Evolutionary conservation across 768 basidiomycete genomes (phyloP), one percentile per base, ranked within the genome.

Genomic region (Dentipellis sp.): DNA sequence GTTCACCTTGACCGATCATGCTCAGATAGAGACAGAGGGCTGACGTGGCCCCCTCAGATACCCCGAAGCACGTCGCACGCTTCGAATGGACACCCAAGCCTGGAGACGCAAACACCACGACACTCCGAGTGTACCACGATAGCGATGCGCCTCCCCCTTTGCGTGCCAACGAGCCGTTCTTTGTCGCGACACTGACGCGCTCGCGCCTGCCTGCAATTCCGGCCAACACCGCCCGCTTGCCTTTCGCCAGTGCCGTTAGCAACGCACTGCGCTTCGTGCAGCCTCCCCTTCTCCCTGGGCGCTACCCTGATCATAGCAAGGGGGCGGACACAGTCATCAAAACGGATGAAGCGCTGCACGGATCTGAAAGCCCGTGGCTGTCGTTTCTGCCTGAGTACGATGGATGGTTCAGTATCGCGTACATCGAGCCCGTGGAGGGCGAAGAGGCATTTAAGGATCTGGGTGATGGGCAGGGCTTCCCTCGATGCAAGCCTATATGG

Each of bases 391-490:
- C 59, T 16, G 2, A 2, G 2, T 62, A 60, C 45, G 5, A 23
- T n/a, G 60, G 60, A 36, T n/a, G 21, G 10, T 52, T 52, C 49
- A 34, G 50, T 9, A 6, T 47, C 10, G 60, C 56, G 29, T 61
- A 59, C 22, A 53, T 59, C 17, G 22, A n/a, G 23, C 12, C 10
- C 22, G 39, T 54, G 10, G 6, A 29, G 29, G 35, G 8, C 10
- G 53, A 57, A 16, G 40, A 8, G 12, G 58, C 50, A 6, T 42
- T 21, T 11, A 36, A 45, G 47, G n/a, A 3, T 16, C 54, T 52
- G n/a, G 58, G 60, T 10, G 60, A 61, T 10, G 60, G 58, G 38
- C 11, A 53, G 10, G 22, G 47, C 1, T 61, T 35, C 29, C 60
- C 60, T 0, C 22, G 19, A 47, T 12, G 52, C 19, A 10, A 54